These are phyloP conservation scores for Umbelopsis sp. DNA, from an alignment of 192 early-diverging fungal species.

Conservation along the genomic window DNA sequence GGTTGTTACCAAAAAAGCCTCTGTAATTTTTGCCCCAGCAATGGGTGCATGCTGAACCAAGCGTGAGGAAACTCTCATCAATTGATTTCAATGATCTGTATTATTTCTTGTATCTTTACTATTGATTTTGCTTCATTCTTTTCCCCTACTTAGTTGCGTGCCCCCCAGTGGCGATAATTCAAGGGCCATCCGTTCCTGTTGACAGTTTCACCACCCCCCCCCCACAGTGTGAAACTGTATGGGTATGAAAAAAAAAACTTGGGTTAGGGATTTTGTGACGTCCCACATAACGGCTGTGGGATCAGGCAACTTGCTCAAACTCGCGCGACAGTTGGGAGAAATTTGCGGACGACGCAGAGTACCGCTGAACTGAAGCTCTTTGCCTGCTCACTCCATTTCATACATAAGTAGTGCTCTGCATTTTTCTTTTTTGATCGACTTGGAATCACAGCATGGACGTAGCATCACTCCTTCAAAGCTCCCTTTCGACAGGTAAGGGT, in stretches of 20 bases:
- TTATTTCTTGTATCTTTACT: background rate
- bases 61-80: too few species aligned
- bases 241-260: background rate
- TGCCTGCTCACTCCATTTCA: too few species aligned
- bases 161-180: background rate
- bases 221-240: too few species aligned
- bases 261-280: conserved; percentile 5
- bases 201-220: too few species aligned
- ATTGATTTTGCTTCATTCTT: background rate
- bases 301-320: background rate
- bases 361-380: too few species aligned
- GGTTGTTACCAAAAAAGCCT: background rate
- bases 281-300: background rate
- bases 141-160: background rate
- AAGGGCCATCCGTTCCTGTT: background rate
- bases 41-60: background rate
- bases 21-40: too few species aligned
- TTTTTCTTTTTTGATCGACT: background rate
- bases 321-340: background rate
- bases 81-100: too few species aligned
- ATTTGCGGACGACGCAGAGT: background rate
- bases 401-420: too few species aligned
- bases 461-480: conserved; percentile 18
- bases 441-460: conserved; percentile 1
- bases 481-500: background rate